Conservation (phyloP, 805 yeast genomes). For the Metschnikowia drakensbergensis region DNA sequence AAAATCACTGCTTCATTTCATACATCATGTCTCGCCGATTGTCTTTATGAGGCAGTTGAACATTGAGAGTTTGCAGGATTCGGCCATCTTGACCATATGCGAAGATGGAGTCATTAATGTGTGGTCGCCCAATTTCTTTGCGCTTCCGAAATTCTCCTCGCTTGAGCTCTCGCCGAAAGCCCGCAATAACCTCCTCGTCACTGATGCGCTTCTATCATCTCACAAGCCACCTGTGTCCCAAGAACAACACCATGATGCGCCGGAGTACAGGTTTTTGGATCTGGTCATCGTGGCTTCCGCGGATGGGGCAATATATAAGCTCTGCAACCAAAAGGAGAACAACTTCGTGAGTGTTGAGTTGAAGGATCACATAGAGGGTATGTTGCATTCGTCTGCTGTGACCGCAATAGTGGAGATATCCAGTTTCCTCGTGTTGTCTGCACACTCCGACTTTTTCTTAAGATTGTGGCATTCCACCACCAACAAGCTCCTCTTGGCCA, state of each 20-base stretch:
- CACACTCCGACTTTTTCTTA: constrained; percentile 17
- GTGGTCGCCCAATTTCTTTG: constrained; percentile 21
- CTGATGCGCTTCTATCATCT: background rate
- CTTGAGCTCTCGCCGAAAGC: constrained; percentile 3
- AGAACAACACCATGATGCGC: constrained; percentile 9
- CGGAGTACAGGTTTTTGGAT: constrained; percentile 15
- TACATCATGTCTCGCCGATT: constrained; percentile 16
- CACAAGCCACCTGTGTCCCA: background rate
- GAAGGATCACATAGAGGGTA: background rate
- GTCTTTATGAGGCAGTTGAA: constrained; percentile 11
- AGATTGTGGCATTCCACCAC: constrained; percentile 12
- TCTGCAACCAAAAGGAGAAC: constrained; percentile 10
- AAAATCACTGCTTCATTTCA: constrained; percentile 3
- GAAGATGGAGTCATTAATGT: constrained; percentile 17
- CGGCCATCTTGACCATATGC: constrained; percentile 15
- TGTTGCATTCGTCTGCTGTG: constrained; percentile 4
- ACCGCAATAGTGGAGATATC: constrained; percentile 10
- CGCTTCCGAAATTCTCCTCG: constrained; percentile 18
- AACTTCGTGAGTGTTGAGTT: constrained; percentile 1
- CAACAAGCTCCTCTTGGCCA: constrained; percentile 4
- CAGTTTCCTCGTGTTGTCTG: constrained; percentile 10
- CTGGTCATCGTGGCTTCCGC: constrained; percentile 10
- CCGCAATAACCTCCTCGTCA: background rate
- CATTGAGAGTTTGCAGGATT: constrained; percentile 7
- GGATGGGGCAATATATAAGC: constrained; percentile 10